Evolutionary conservation across 306 rosid genomes (phyloP), one percentile per base, ranked within the genome.

Genomic region (Vigna hirtella): DNA sequence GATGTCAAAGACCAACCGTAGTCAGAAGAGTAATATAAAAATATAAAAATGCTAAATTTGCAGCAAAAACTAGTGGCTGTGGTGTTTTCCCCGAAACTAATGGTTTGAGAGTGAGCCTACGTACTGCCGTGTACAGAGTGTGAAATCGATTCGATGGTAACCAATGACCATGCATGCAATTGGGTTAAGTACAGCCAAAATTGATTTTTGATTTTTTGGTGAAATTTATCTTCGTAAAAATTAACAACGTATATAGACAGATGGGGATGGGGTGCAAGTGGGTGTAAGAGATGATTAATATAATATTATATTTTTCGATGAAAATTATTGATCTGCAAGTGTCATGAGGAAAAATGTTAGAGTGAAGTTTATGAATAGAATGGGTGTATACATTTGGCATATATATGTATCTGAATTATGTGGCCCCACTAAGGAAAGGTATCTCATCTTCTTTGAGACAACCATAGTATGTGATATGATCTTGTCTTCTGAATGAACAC

Each of bases 11-110:
- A 72, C 18, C 4, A 65, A 48, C 20, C n/a, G 28, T 20, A 20
- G 65, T 72, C 70, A 38, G 13, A 43, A 38, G 13, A 43, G 48
- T 43, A 43, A 43, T 64, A 81, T 69, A 59, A 61, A 72, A 82
- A 76, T 1, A 45, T 45, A 45, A 38, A 30, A 30, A 62, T 65
- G 53, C 62, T 45, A 14, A 8, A 32, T 49, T 52, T 61, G 38
- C 70, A 24, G 66, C 47, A 3, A 56, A 32, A 73, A 83, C 63
- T 55, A 77, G 77, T 74, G 90, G 91, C 62, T 81, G 57, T 58
- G 66, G 59, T 80, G 77, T 73, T 11, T 79, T 83, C 48, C 72
- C 50, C 9, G 72, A 36, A 66, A 45, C 79, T 32, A 67, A 65
- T 62, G 89, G 76, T 67, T 74, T 64, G 16, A 2, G 12, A 12